Base-by-base conservation (phyloP, 495 filamentous ascomycete species). In the Physcia stellaris region DNA sequence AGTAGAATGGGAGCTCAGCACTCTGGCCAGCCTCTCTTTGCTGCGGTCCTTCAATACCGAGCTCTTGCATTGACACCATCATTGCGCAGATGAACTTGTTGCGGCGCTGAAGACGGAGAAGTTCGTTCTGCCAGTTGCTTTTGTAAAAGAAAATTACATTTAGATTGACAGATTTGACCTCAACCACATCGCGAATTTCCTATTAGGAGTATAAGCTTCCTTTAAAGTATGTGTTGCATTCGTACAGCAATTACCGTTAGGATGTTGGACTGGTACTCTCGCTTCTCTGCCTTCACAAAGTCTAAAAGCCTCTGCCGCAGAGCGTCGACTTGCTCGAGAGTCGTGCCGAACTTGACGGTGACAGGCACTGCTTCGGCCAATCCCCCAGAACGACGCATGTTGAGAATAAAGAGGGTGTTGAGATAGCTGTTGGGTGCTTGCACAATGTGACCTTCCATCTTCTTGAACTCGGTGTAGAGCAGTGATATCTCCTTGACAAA, bases 101-200 rank as follows among this genome's bases (percentile, higher is more conserved):
- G 39, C 87, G 81, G 12, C 90, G 74, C 42, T 78, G 80, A 2
- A 98, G 69, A 55, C 90, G 85, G 17, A 94, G 67, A 31, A 88
- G 68, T 52, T 98, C 90, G 59, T 95, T 95, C 51, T 95, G 87
- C 75, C 77, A 80, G 51, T 79, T 94, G 36, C 80, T 84, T 55
- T 95, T 98, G 68, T 94, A 94, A 62, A 96, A 94, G 63, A 94
- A 95, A 45, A 95, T 80, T 37, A 98, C 77, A 57, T 95, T 95
- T 41, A 98, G 68, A 7, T 81, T 94, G 48, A 95, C 60, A 11
- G 67, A 70, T 64, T 80, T 74, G 30, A 68, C 73, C 36, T 80
- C 73, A 11, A 62, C 61, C n/a, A 79, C 68, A 19, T 68, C 66
- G 12, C 73, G 70, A 19, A 98, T 66, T 51, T 96, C 88, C 37